phyloP scores from a whole-genome alignment of 2,329 filamentous ascomycete genomes.

The Cryphonectria parasitica region DNA sequence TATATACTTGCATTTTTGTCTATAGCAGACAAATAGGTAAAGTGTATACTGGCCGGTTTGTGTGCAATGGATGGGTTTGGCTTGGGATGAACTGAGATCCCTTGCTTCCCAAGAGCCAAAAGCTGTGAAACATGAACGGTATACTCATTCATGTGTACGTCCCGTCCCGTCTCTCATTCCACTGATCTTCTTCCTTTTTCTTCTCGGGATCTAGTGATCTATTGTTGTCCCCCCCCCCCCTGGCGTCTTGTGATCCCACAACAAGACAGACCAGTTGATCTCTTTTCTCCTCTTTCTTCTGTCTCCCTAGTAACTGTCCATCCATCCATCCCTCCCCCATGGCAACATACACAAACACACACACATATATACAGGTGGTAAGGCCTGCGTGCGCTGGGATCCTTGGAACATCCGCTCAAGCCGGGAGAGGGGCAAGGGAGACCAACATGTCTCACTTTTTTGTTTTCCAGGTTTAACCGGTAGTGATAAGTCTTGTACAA shows the following conservation, averaged over 20 bases:
- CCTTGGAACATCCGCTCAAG: neutral
- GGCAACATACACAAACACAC: neutral
- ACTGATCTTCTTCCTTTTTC: neutral
- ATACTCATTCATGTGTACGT: neutral
- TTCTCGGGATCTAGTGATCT: neutral
- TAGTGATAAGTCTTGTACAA: neutral
- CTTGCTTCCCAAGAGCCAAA: neutral
- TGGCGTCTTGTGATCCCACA: neutral
- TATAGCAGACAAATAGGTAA: neutral
- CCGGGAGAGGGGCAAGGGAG: neutral
- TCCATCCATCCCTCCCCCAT: too few species aligned
- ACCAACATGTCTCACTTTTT: neutral
- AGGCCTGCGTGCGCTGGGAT: neutral
- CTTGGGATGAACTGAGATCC: neutral
- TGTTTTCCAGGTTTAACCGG: neutral
- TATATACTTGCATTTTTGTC: neutral
- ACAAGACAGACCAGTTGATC: neutral
- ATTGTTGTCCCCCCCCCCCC: neutral
- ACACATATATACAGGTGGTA: neutral
- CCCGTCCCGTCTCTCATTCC: neutral
- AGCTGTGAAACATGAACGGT: neutral
- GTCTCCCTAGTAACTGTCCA: neutral
- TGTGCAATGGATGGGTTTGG: neutral
- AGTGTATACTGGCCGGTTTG: neutral
- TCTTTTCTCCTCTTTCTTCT: neutral